Evolutionary conservation across 1,284 basidiomycete genomes (phyloP).

Genomic region (Puccinia polysora): DNA sequence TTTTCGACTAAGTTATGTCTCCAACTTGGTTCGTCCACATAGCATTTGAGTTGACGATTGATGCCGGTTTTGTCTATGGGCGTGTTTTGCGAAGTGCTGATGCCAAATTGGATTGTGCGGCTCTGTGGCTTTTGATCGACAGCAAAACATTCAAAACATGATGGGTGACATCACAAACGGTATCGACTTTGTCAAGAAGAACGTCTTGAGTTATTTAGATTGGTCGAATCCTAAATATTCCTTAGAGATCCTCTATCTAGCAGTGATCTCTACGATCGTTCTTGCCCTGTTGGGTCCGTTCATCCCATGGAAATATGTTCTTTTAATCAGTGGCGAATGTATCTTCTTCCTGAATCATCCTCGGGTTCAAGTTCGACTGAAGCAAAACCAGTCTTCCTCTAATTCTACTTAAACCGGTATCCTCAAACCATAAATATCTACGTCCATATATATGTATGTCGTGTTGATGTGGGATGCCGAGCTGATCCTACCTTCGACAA

Average conservation of each 20-base stretch:
- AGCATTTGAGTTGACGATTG: not conserved
- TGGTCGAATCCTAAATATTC: slow-evolving; percentile 52
- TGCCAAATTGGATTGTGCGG: too few species aligned
- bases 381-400: not conserved
- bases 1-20: slow-evolving; percentile 16
- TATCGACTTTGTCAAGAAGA: slow-evolving; percentile 50
- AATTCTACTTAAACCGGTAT: not conserved
- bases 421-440: too few species aligned
- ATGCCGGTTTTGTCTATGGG: not conserved
- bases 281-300: slow-evolving; percentile 50
- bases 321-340: slow-evolving; percentile 51
- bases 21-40: slow-evolving; percentile 24
- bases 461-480: too few species aligned
- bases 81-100: not conserved
- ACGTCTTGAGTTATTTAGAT: slow-evolving; percentile 51
- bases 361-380: slow-evolving; percentile 46
- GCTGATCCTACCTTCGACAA: too few species aligned
- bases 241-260: slow-evolving; percentile 50
- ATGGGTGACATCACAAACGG: slow-evolving; percentile 30
- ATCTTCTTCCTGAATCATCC: slow-evolving; percentile 51
- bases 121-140: not conserved
- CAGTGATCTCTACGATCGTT: slow-evolving; percentile 49
- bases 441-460: too few species aligned
- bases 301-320: slow-evolving; percentile 49
- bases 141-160: slow-evolving; percentile 44